Conservation (phyloP, 139 green algal genomes). For the Micromonas commoda region DNA sequence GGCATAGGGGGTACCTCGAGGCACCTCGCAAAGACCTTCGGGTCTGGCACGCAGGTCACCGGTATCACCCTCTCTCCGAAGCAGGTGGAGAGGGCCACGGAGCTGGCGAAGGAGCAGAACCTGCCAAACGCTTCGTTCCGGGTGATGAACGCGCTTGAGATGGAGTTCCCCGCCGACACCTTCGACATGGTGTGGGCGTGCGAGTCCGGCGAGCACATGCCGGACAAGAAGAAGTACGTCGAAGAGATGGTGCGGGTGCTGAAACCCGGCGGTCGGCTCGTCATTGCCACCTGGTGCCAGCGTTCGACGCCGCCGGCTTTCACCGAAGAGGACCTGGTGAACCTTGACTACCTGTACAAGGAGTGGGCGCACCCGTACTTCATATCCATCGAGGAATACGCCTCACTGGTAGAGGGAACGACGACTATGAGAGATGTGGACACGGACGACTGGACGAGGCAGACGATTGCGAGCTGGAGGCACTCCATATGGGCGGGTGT, state of each 20-base stretch:
- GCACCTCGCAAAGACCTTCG: constrained; percentile 67
- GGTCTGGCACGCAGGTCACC: constrained; percentile 56
- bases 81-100: constrained; percentile 48
- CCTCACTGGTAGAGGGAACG: constrained; percentile 63
- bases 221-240: constrained; percentile 88
- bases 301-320: constrained; percentile 60
- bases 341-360: constrained; percentile 87
- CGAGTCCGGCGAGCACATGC: constrained; percentile 97
- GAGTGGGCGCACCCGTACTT: constrained; percentile 96
- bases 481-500: constrained; percentile 89
- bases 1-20: constrained; percentile 86
- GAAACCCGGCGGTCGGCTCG: constrained; percentile 54
- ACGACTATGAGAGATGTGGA: constrained; percentile 50
- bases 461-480: constrained; percentile 78
- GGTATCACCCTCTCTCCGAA: constrained; percentile 83
- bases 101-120: constrained; percentile 68
- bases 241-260: constrained; percentile 86
- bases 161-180: constrained; percentile 73
- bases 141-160: constrained; percentile 90
- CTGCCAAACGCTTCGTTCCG: constrained; percentile 39
- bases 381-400: constrained; percentile 86
- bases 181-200: constrained; percentile 98
- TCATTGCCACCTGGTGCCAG: constrained; percentile 36
- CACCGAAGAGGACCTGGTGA: constrained; percentile 57
- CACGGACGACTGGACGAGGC: constrained; percentile 70